These are phyloP conservation scores for Cenchrus americanus DNA, from an alignment of 176 grass and related monocot species.

Conservation along the genomic window DNA sequence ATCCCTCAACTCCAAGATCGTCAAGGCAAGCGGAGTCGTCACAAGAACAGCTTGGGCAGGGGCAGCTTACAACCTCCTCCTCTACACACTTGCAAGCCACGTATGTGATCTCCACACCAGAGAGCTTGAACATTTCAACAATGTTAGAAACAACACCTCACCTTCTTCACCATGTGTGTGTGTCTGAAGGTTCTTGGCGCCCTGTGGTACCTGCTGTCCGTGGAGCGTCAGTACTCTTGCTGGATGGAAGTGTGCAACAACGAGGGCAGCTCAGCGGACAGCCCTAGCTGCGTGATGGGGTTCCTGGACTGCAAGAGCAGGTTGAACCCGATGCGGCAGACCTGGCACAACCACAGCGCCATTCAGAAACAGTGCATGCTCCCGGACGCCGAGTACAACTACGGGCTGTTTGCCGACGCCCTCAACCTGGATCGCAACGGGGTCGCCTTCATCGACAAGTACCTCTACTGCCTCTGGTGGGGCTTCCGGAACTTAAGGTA, in stretches of 20 bases:
- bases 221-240: constrained; percentile 90
- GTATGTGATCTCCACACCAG: constrained; percentile 36
- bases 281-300: constrained; percentile 39
- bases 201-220: constrained; percentile 89
- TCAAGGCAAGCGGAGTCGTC: constrained; percentile 83
- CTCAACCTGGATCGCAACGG: constrained; percentile 54
- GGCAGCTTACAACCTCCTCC: constrained; percentile 88
- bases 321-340: constrained; percentile 14
- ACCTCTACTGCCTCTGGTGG: constrained; percentile 99
- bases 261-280: constrained; percentile 32
- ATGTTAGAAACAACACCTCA: no score
- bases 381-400: constrained; percentile 51
- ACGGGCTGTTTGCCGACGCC: constrained; percentile 72
- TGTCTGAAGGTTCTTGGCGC: constrained; percentile 71
- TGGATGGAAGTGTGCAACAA: constrained; percentile 61
- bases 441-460: constrained; percentile 73
- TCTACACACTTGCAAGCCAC: constrained; percentile 94
- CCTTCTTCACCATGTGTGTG: not conserved
- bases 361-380: constrained; percentile 46
- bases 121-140: no score
- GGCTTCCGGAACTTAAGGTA: constrained; percentile 91
- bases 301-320: constrained; percentile 71
- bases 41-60: constrained; percentile 85
- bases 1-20: constrained; percentile 74
- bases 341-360: constrained; percentile 52